These are phyloP conservation scores for Fusarium sp. DNA, from an alignment of 2,329 filamentous ascomycete species.

Conservation along the genomic window DNA sequence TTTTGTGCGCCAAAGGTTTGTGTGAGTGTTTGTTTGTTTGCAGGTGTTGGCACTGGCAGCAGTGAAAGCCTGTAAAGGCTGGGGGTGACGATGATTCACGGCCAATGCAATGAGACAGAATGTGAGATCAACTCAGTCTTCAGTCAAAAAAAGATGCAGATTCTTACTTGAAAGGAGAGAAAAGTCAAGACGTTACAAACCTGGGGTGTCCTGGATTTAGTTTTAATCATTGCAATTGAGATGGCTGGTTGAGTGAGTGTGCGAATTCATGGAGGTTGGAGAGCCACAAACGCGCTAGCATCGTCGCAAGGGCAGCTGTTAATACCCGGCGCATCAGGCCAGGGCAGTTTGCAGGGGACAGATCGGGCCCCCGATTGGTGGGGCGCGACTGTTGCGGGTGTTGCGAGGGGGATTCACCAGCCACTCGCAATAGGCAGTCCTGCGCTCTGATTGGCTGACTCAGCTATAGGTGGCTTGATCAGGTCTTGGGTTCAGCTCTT, in stretches of 20 bases:
- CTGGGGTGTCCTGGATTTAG: slow-evolving; percentile 30
- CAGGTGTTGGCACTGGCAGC: slow-evolving; percentile 33
- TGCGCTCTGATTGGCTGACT: slow-evolving; percentile 26
- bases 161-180: slow-evolving; percentile 35
- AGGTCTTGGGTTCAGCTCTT: slow-evolving; percentile 15
- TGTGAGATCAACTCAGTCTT: not conserved
- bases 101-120: slow-evolving; percentile 1
- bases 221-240: slow-evolving; percentile 47
- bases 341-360: too few species aligned
- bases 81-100: slow-evolving; percentile 28
- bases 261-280: slow-evolving; percentile 49
- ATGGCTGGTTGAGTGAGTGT: slow-evolving; percentile 47
- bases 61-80: slow-evolving; percentile 29
- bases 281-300: slow-evolving; percentile 37
- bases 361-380: not conserved
- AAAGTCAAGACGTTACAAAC: slow-evolving; percentile 17
- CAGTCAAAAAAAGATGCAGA: slow-evolving; percentile 9
- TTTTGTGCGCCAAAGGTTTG: slow-evolving; percentile 1
- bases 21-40: slow-evolving; percentile 21
- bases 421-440: slow-evolving; percentile 16
- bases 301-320: slow-evolving; percentile 1
- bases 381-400: slow-evolving; percentile 24
- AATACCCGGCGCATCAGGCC: not conserved
- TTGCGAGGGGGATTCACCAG: slow-evolving; percentile 32
- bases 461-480: not conserved